phyloP scores from a whole-genome alignment of 148 eudicot species.

The Vaccinium macrocarpon region DNA sequence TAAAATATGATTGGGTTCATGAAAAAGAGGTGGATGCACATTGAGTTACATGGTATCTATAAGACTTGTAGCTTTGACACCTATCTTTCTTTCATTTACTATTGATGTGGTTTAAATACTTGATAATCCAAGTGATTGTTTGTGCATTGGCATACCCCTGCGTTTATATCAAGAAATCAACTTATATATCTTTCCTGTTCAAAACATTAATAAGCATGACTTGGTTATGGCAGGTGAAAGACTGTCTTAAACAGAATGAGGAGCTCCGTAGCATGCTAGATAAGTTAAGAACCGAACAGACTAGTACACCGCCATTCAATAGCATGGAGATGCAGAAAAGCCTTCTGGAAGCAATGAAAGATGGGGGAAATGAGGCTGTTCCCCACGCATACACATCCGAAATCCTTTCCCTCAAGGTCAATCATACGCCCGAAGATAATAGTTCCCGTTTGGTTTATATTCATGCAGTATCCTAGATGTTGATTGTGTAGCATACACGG shows the following conservation, averaged over 20 bases:
- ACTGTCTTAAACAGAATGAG: constrained; percentile 79
- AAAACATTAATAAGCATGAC: not conserved
- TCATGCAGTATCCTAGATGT: not conserved
- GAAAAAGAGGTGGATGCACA: not conserved
- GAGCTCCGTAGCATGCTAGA: constrained; percentile 82
- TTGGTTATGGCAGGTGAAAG: constrained; percentile 62
- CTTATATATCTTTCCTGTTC: not conserved
- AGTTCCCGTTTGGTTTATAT: not conserved
- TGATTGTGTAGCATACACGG: not conserved
- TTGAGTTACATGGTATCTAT: not conserved
- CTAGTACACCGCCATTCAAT: constrained; percentile 32
- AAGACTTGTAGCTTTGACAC: not conserved
- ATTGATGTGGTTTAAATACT: not conserved
- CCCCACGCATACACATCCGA: constrained; percentile 44
- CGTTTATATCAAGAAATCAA: not conserved
- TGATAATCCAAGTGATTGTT: not conserved
- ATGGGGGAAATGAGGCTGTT: constrained; percentile 26
- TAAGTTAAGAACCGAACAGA: constrained; percentile 63
- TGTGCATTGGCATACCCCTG: not conserved
- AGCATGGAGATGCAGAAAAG: constrained; percentile 24
- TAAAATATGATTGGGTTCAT: not conserved
- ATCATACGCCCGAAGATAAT: constrained; percentile 7
- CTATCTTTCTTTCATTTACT: not conserved
- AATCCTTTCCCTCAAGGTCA: constrained; percentile 64
- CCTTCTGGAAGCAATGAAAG: constrained; percentile 24